Base-by-base conservation (phyloP, 2,329 filamentous ascomycete species). In the Alternaria hordeiaustralica region DNA sequence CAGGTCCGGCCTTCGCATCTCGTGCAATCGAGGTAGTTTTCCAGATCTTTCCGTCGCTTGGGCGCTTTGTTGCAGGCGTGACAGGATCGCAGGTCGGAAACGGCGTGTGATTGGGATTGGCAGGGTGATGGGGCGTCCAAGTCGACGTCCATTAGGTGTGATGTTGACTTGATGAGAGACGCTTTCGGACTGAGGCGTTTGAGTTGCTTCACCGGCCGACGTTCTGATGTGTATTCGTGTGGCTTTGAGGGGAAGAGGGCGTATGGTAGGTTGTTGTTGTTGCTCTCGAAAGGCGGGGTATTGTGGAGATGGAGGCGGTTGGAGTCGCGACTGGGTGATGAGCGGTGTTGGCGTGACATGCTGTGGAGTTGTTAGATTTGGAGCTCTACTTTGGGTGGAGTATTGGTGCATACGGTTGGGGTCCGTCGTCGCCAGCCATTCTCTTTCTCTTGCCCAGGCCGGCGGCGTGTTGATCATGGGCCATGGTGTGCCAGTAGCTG, bases 41-140 rank as follows among this genome's bases (percentile, higher is more conserved):
- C 89, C 33, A 92, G 83, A 60, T 92, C 89, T 6, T 84, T 84
- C 74, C 87, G 90, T 69, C 88, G 88, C 56, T 84, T 89, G 2
- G 90, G 90, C 58, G 86, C 86, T 45, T 88, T 86, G 71, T 87
- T 86, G 82, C 90, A 92, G 66, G 91, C 87, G 79, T 92, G 88
- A 76, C 90, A 92, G 0, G 89, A 85, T 43, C 78, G 72, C 26
- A 78, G 65, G 55, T 78, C 75, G 0, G 64, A 68, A 15, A 66
- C 55, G 41, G 63, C 36, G 23, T 63, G 61, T 21, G 66, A 26
- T 33, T 61, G 50, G 18, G 58, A 41, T 56, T 43, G 53, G 20
- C 53, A 57, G n/a, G 20, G 51, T 20, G 64, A 55, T 20, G 68
- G 43, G 4, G 41, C 23, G 5, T 72, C 72, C 3, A 60, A 12